These are phyloP conservation scores for Diaporthe sp. DNA, from an alignment of 2,329 filamentous ascomycete species.

Conservation along the genomic window DNA sequence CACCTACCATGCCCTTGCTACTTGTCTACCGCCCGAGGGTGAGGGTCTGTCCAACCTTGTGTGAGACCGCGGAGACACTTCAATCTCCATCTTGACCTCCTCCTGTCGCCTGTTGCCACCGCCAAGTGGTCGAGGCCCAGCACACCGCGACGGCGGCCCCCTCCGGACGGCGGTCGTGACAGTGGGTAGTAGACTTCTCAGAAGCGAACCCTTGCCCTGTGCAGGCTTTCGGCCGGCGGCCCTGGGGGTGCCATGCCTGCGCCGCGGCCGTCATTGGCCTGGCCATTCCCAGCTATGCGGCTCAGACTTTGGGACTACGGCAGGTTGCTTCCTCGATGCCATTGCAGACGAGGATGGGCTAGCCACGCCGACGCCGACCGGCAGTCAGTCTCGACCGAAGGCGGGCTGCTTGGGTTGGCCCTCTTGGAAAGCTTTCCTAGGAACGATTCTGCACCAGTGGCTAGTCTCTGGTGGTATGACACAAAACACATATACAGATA, in stretches of 20 bases:
- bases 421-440: slow-evolving; percentile 10
- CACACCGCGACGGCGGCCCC: background rate
- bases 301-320: slow-evolving; percentile 24
- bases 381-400: background rate
- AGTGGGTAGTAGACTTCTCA: background rate
- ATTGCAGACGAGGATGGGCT: slow-evolving; percentile 14
- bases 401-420: background rate
- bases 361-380: slow-evolving; percentile 12
- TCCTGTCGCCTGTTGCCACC: background rate
- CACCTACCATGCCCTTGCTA: background rate
- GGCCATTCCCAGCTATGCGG: slow-evolving; percentile 17
- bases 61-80: slow-evolving; percentile 16
- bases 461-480: background rate
- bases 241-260: background rate
- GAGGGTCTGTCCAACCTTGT: slow-evolving; percentile 6
- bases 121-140: slow-evolving; percentile 8
- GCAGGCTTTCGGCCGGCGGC: slow-evolving; percentile 9
- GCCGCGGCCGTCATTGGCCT: slow-evolving; percentile 13
- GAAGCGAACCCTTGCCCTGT: slow-evolving; percentile 18
- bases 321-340: slow-evolving; percentile 6
- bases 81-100: background rate
- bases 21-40: background rate
- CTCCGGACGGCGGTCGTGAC: background rate
- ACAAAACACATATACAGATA: background rate
- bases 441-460: background rate